These are phyloP conservation scores for Elongisporangium prolatum DNA, from an alignment of 352 stramenopile genomes.

Conservation along the genomic window DNA sequence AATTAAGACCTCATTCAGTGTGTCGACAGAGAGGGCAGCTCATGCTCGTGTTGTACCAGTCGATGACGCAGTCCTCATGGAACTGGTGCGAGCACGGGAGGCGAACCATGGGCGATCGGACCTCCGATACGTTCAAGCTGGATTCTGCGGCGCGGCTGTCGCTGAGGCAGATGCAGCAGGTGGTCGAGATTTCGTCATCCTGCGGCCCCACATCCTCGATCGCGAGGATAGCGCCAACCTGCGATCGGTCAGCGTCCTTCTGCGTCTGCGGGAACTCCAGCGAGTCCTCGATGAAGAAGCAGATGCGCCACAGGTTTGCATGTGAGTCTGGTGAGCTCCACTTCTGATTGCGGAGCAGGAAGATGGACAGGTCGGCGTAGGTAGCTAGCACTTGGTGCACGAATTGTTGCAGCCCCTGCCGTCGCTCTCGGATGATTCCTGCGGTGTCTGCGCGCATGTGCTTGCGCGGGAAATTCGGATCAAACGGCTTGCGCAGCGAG, in stretches of 20 bases:
- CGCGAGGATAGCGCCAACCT: conserved; percentile 14
- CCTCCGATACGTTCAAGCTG: conserved; percentile 8
- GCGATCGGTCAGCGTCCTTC: conserved; percentile 18
- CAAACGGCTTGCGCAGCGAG: conserved; percentile 10
- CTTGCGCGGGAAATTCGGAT: conserved; percentile 19
- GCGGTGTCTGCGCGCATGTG: conserved; percentile 23
- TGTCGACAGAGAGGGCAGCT: conserved; percentile 54
- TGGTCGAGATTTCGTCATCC: conserved; percentile 2
- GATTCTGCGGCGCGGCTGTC: conserved; percentile 1
- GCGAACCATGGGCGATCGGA: conserved; percentile 15
- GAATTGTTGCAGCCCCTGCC: conserved; percentile 14
- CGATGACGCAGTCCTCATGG: conserved; percentile 67
- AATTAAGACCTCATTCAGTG: conserved; percentile 6
- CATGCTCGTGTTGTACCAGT: conserved; percentile 58
- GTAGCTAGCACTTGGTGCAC: conserved; percentile 11
- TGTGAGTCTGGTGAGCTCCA: background rate
- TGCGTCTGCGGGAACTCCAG: conserved; percentile 22
- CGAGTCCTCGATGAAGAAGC: conserved; percentile 20
- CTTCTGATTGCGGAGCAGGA: conserved; percentile 6
- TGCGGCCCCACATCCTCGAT: conserved; percentile 8
- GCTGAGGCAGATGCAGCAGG: conserved; percentile 20
- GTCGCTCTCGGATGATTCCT: conserved; percentile 18
- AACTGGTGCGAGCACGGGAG: conserved; percentile 55
- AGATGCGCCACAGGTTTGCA: conserved; percentile 9
- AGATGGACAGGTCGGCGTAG: conserved; percentile 19